Evolutionary conservation across 148 eudicot genomes (phyloP), one percentile per base, ranked within the genome.

Genomic region (Fagopyrum tataricum): DNA sequence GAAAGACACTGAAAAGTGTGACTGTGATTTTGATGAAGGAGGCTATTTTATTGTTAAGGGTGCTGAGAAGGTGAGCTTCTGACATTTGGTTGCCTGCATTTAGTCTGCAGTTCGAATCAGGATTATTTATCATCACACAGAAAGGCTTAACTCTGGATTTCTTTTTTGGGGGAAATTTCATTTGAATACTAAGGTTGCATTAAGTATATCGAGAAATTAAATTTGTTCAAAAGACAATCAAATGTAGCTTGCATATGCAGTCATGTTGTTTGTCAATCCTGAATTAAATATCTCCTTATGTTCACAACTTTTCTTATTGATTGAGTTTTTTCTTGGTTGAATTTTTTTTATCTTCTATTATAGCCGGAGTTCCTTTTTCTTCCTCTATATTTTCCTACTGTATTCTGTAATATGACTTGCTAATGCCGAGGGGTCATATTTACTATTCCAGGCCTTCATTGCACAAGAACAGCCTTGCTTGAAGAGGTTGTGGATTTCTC

Each of bases 11-110:
- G 91, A 84, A 70, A 83, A 86, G 67, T 84, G 79, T 7, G 97
- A 95, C 72, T 95, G 98, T 73, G 96, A 95, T 74, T 95, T 89
- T 77, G 98, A 95, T 74, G 83, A 88, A 66, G 98, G 98, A n/a
- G 98, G 98, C 53, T 91, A 91, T 75, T 95, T 95, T 74, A 82
- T 95, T 14, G 79, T 95, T 76, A 95, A 95, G 86, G 98, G 98
- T 44, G 97, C 98, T 76, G 98, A 95, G 79, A 95, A 95, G 97
- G 98, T 91, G 72, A 58, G 71, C 52, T 40, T 75, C 59, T 74
- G 4, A 39, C 42, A 31, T 71, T 15, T 66, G 76, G 6, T 15
- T 53, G 18, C 56, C 12, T 75, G 26, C 44, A 18, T 12, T 13
- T 9, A 12, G 43, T 64, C 13, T 1, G 4, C 5, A 12, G 43